Conservation (phyloP, 2,329 filamentous ascomycete genomes). For the Penicillium sp. region DNA sequence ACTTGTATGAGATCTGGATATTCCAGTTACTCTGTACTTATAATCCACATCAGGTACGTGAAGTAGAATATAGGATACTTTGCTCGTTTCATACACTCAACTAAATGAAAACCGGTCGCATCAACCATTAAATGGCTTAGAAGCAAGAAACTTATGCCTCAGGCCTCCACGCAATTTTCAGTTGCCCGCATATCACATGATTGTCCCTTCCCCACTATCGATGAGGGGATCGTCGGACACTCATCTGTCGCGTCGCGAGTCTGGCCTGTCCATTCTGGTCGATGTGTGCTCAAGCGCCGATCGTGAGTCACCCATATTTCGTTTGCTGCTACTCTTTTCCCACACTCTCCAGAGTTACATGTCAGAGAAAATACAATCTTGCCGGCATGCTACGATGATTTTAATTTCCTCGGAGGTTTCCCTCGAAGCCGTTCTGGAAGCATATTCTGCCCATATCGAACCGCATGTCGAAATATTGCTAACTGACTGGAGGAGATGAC, state of each 20-base stretch:
- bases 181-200: conserved; percentile 26
- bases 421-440: neutral
- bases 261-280: conserved; percentile 15
- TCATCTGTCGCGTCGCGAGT: conserved; percentile 17
- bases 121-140: no score
- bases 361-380: neutral
- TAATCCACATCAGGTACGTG: no score
- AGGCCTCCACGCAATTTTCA: conserved; percentile 17
- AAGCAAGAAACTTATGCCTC: conserved; percentile 12
- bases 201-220: conserved; percentile 18
- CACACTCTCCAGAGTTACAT: neutral
- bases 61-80: no score
- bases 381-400: conserved; percentile 5
- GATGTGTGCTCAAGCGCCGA: conserved; percentile 25
- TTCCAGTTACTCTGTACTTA: no score
- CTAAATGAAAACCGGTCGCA: no score
- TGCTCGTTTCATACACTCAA: no score
- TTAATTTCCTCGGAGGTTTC: conserved; percentile 1
- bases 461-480: conserved; percentile 10
- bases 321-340: neutral
- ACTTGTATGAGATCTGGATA: no score
- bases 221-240: conserved; percentile 19
- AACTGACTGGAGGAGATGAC: conserved; percentile 28
- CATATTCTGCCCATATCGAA: neutral
- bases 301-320: conserved; percentile 24